Conservation (phyloP, 768 basidiomycete genomes). For the Boletus rufocinnamomeus region DNA sequence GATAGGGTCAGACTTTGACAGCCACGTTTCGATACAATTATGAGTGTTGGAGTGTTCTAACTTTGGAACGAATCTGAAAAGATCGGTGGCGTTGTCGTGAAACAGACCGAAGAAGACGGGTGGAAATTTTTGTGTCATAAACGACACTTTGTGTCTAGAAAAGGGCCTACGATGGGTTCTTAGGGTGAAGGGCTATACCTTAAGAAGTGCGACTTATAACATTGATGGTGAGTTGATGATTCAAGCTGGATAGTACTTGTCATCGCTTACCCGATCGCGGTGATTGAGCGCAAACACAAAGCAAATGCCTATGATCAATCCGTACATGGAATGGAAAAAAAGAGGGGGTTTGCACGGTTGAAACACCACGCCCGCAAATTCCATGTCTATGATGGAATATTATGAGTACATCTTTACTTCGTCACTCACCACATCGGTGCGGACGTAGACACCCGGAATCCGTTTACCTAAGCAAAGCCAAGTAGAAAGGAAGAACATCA, state of each 20-base stretch:
- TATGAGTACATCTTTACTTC: not conserved
- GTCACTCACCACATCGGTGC: not conserved
- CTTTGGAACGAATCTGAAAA: slow-evolving; percentile 5
- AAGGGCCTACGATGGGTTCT: not conserved
- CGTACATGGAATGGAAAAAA: not conserved
- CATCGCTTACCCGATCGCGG: not conserved
- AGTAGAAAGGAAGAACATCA: not conserved
- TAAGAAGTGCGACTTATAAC: not conserved
- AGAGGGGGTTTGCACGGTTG: not conserved
- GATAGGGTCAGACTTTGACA: not conserved
- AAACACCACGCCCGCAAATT: not conserved
- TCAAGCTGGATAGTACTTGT: not conserved
- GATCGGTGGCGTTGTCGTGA: slow-evolving; percentile 5
- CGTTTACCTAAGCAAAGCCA: not conserved
- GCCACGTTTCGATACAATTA: not conserved
- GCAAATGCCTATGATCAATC: not conserved
- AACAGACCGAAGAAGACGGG: slow-evolving; percentile 4
- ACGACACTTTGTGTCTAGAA: not conserved
- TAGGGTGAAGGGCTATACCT: not conserved
- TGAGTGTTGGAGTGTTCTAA: not conserved
- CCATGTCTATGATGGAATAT: not conserved
- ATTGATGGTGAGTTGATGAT: not conserved
- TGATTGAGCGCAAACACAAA: not conserved
- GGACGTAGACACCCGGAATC: not conserved
- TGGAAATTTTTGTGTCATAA: not conserved